phyloP scores from a whole-genome alignment of 2,329 filamentous ascomycete genomes.

The Tothia fuscella region DNA sequence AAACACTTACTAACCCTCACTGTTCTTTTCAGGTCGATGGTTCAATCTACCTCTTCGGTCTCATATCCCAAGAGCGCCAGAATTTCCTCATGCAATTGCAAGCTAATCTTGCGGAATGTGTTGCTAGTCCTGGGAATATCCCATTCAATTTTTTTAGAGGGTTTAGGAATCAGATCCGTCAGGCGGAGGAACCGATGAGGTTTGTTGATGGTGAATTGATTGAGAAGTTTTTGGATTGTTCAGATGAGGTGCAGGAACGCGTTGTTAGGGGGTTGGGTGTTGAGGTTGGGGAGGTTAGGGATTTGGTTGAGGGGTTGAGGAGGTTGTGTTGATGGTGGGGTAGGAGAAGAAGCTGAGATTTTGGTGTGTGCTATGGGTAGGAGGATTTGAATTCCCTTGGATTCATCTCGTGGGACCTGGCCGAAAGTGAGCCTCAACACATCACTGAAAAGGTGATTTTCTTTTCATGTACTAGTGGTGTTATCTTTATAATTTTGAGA shows the following conservation, averaged over 20 bases:
- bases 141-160: slow-evolving; percentile 72
- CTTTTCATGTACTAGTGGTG: too few relatives aligned
- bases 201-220: slow-evolving; percentile 91
- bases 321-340: too few relatives aligned
- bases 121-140: slow-evolving; percentile 60
- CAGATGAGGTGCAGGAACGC: slow-evolving; percentile 44
- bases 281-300: slow-evolving; percentile 46
- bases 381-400: too few relatives aligned
- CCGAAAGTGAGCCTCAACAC: too few relatives aligned
- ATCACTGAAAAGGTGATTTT: too few relatives aligned
- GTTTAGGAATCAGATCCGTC: slow-evolving; percentile 60
- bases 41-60: slow-evolving; percentile 77
- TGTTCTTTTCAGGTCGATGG: slow-evolving; percentile 60
- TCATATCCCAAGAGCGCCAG: slow-evolving; percentile 59
- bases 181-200: slow-evolving; percentile 63
- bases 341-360: too few relatives aligned
- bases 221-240: slow-evolving; percentile 67
- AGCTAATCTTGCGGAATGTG: slow-evolving; percentile 50
- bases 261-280: slow-evolving; percentile 41
- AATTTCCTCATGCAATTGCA: slow-evolving; percentile 79
- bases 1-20: slow-evolving; percentile 12
- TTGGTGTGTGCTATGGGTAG: too few relatives aligned
- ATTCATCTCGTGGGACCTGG: too few relatives aligned
- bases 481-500: too few relatives aligned
- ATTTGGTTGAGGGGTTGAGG: slow-evolving; percentile 45